Percentiles rank a stretch among this genome's conserved stretches.
Conservation (phyloP, 1,284 basidiomycete species). For the Cystobasidiaceae sp. region DNA sequence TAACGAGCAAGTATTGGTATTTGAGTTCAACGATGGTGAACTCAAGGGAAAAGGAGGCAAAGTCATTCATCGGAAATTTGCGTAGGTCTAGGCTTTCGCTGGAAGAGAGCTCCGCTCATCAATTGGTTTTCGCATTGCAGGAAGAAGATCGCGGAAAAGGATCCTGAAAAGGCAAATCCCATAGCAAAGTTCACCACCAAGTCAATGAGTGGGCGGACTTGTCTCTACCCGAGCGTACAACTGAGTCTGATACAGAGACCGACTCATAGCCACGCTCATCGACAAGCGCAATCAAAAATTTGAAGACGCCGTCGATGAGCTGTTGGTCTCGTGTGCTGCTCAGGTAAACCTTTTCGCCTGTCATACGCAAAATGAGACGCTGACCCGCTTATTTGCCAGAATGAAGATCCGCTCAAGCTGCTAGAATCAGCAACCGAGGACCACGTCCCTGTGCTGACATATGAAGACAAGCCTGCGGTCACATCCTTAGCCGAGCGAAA, state of each 20-base stretch:
- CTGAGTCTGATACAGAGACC: conserved; percentile 49
- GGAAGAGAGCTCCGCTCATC: not conserved
- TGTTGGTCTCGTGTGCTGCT: conserved; percentile 57
- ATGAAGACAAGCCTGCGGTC: conserved; percentile 33
- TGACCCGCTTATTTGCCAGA: conserved; percentile 38
- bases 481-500: conserved; percentile 31
- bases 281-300: conserved; percentile 67
- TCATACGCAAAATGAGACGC: not conserved
- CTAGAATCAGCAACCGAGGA: conserved; percentile 62
- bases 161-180: conserved; percentile 26
- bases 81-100: conserved; percentile 26
- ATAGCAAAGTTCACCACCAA: conserved; percentile 36
- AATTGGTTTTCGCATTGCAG: not conserved
- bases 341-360: conserved; percentile 30
- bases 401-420: conserved; percentile 58
- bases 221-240: conserved; percentile 56
- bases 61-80: conserved; percentile 38
- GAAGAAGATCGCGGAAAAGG: conserved; percentile 29
- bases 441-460: conserved; percentile 60
- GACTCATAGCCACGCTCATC: conserved; percentile 57
- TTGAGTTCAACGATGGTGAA: conserved; percentile 49
- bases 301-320: conserved; percentile 64
- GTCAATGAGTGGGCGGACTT: conserved; percentile 40
- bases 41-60: conserved; percentile 46
- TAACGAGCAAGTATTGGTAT: conserved; percentile 43